Conservation (phyloP, 1,284 basidiomycete species). For the Sporisorium scitamineum region DNA sequence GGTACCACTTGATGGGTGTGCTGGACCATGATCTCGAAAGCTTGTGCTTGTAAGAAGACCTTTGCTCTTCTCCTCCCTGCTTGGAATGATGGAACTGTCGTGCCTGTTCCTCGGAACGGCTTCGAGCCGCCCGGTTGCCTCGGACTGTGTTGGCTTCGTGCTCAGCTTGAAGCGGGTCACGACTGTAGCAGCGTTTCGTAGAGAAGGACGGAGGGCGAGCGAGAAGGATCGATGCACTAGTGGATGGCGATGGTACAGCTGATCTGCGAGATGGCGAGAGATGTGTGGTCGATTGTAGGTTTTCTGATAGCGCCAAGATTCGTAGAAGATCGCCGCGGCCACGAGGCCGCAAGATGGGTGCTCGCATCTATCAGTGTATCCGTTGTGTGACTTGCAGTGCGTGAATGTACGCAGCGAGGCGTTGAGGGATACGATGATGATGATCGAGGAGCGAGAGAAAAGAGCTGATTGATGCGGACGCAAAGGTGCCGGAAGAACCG, state of each 20-base stretch:
- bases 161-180: constrained; percentile 61
- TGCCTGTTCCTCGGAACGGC: constrained; percentile 29
- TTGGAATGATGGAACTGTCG: constrained; percentile 19
- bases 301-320: constrained; percentile 6
- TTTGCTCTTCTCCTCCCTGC: constrained; percentile 2
- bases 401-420: background rate
- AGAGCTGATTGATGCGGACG: background rate
- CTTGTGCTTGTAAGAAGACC: constrained; percentile 31
- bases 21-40: constrained; percentile 81
- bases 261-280: background rate
- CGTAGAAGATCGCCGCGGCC: constrained; percentile 17
- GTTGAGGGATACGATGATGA: background rate
- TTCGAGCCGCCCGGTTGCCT: constrained; percentile 55
- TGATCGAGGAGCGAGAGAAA: background rate
- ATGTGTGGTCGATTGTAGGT: background rate
- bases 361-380: constrained; percentile 14
- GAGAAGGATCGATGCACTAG: background rate
- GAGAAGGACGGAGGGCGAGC: background rate
- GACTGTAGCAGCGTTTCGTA: constrained; percentile 36
- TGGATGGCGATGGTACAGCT: background rate
- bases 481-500: background rate
- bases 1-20: constrained; percentile 95
- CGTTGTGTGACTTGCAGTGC: background rate
- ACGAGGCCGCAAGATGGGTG: constrained; percentile 26
- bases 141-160: constrained; percentile 61